A percentile compares a stretch with the other conserved stretches of the same genome.
phyloP scores from a whole-genome alignment of 1,284 basidiomycete species.

The Ceratobasidium sp. region DNA sequence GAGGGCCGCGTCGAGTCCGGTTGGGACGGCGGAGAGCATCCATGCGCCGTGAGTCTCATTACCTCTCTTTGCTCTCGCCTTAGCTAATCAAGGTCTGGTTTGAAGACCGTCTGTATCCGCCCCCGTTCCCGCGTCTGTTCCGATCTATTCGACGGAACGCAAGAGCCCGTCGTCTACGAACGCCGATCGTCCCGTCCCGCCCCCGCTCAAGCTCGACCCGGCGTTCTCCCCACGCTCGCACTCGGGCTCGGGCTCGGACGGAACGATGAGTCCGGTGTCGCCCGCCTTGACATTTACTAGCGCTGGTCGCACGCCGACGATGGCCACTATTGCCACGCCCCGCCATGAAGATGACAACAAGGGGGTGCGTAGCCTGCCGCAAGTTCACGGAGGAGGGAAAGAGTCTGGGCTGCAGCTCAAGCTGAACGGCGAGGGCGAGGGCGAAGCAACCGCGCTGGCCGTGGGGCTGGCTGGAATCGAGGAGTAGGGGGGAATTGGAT shows the following conservation, averaged over 20 bases:
- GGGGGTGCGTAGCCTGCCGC: neutral
- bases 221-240: constrained; percentile 35
- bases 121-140: neutral
- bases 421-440: neutral
- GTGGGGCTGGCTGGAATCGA: constrained; percentile 40
- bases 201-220: constrained; percentile 26
- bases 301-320: constrained; percentile 30
- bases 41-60: constrained; percentile 18
- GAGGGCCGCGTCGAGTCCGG: neutral
- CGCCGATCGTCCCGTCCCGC: neutral
- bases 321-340: constrained; percentile 38
- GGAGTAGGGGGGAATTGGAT: constrained; percentile 83
- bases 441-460: constrained; percentile 15
- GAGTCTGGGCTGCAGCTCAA: constrained; percentile 27
- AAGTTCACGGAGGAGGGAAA: neutral
- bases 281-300: constrained; percentile 42
- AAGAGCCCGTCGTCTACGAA: constrained; percentile 6
- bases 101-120: neutral
- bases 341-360: constrained; percentile 32
- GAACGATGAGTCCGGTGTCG: constrained; percentile 37
- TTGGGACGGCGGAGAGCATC: constrained; percentile 32
- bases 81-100: neutral
- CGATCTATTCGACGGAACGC: constrained; percentile 36
- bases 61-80: neutral
- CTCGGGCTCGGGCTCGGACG: constrained; percentile 17